Conservation (phyloP, 1,284 basidiomycete genomes). For the Porogramme epimiltina region DNA sequence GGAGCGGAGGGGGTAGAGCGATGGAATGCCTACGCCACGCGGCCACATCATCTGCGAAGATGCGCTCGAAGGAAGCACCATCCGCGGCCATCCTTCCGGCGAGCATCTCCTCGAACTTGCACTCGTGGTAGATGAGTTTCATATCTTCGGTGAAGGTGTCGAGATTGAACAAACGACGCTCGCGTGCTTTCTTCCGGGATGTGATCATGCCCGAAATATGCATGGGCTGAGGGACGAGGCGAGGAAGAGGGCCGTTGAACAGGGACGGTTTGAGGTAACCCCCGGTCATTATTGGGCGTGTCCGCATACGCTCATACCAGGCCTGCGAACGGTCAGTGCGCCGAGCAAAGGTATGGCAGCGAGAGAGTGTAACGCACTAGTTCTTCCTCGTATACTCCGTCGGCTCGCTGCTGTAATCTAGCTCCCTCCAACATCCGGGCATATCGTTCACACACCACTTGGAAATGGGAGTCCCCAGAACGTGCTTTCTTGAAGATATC, state of each 20-base stretch:
- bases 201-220: slow-evolving; percentile 71
- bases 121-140: slow-evolving; percentile 55
- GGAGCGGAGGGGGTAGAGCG: not conserved
- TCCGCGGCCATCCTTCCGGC: slow-evolving; percentile 14
- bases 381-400: slow-evolving; percentile 47
- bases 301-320: slow-evolving; percentile 52
- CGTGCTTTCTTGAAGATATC: slow-evolving; percentile 57
- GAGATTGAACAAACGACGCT: slow-evolving; percentile 42
- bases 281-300: slow-evolving; percentile 69
- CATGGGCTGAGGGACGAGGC: slow-evolving; percentile 75
- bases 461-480: slow-evolving; percentile 49
- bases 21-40: slow-evolving; percentile 45
- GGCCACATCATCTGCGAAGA: slow-evolving; percentile 21
- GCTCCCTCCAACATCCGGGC: slow-evolving; percentile 54
- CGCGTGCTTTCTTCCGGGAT: slow-evolving; percentile 52
- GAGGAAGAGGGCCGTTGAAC: slow-evolving; percentile 70
- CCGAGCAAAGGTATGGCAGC: slow-evolving; percentile 6
- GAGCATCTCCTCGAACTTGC: slow-evolving; percentile 52
- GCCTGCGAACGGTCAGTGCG: slow-evolving; percentile 34
- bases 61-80: slow-evolving; percentile 25
- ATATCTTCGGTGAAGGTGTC: slow-evolving; percentile 37
- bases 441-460: slow-evolving; percentile 54
- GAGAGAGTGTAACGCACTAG: slow-evolving; percentile 42
- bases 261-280: slow-evolving; percentile 61
- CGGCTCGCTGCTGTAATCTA: slow-evolving; percentile 51